Evolutionary conservation across 202 grass and related monocot species (phyloP).

Genomic region (Bolboschoenoplectus hybrid): DNA sequence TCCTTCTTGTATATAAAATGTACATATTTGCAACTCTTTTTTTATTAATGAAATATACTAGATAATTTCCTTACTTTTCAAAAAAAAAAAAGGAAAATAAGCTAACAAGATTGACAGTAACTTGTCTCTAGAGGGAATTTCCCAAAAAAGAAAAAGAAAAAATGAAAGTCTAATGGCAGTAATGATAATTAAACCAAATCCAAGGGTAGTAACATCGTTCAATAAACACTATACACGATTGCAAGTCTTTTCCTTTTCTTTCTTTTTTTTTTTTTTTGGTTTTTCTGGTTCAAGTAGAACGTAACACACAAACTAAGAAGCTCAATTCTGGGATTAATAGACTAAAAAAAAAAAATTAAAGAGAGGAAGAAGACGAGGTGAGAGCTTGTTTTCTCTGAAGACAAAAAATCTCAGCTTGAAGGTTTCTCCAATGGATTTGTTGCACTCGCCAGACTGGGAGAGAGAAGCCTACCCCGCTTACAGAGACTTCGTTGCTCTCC

Average conservation of each 20-base stretch:
- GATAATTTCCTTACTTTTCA: neutral
- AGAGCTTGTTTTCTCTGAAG: neutral
- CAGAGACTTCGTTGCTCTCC: constrained; percentile 54
- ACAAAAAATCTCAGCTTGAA: neutral
- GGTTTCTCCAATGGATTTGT: constrained; percentile 41
- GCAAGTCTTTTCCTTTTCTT: neutral
- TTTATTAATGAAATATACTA: neutral
- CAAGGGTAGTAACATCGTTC: neutral
- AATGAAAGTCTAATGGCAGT: neutral
- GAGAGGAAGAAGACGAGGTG: neutral
- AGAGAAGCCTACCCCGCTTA: constrained; percentile 53
- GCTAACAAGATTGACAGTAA: no score
- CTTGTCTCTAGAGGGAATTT: neutral
- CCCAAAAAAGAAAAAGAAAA: neutral
- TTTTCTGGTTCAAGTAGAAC: neutral
- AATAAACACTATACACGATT: neutral
- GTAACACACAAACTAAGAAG: neutral
- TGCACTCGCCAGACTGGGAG: constrained; percentile 53
- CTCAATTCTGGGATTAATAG: neutral
- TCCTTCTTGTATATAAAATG: neutral
- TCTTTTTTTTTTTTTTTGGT: neutral
- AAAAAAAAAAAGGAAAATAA: neutral
- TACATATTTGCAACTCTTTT: neutral
- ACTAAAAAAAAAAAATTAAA: neutral
- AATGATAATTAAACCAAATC: neutral